A percentile compares a stretch with the other conserved stretches of the same genome.
These are phyloP conservation scores for Suillus tomentosus DNA, from an alignment of 768 basidiomycete genomes.

Conservation along the genomic window DNA sequence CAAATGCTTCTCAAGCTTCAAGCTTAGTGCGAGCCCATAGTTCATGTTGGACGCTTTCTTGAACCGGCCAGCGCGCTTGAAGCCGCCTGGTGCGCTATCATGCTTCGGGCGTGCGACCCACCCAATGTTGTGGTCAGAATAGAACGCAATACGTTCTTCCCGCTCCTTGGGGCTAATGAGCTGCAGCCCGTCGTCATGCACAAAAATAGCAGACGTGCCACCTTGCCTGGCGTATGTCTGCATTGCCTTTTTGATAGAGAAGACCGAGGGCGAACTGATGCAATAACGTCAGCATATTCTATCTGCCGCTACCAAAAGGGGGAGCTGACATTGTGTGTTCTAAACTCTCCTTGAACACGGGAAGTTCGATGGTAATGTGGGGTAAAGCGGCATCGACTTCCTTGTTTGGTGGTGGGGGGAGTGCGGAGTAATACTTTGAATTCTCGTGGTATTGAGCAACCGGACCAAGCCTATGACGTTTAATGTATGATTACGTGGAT, in stretches of 20 bases:
- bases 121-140: conserved; percentile 75
- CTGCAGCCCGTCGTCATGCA: conserved; percentile 87
- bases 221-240: conserved; percentile 93
- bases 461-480: conserved; percentile 61
- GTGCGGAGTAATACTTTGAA: conserved; percentile 78
- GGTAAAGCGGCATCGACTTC: conserved; percentile 66
- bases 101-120: conserved; percentile 84
- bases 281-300: conserved; percentile 19
- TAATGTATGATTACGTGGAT: background rate
- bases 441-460: conserved; percentile 86
- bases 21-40: conserved; percentile 68
- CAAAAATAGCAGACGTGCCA: conserved; percentile 74
- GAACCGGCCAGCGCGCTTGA: conserved; percentile 83
- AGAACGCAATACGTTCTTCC: conserved; percentile 69
- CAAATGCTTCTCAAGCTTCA: conserved; percentile 51
- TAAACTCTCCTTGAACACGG: conserved; percentile 85
- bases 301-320: background rate
- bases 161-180: conserved; percentile 62
- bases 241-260: conserved; percentile 82
- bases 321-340: conserved; percentile 73
- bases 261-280: conserved; percentile 68
- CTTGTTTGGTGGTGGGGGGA: conserved; percentile 57
- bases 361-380: conserved; percentile 80
- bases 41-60: conserved; percentile 95
- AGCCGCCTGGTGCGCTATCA: conserved; percentile 59